A percentile compares a stretch with the other conserved stretches of the same genome.
phyloP scores from a whole-genome alignment of 208 protist species.

The Sergeia podlipaevii region DNA sequence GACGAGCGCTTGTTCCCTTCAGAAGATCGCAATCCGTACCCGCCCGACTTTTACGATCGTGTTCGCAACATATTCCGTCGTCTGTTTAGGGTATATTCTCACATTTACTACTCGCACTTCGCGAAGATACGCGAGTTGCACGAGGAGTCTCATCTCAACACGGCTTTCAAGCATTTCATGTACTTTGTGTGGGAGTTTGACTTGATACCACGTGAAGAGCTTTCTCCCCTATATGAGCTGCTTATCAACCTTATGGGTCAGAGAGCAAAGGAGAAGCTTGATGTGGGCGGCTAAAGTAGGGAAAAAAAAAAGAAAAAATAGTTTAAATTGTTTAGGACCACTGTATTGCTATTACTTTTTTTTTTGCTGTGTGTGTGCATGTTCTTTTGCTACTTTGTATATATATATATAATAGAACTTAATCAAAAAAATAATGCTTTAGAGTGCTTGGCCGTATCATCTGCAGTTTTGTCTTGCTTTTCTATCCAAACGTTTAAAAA shows the following conservation, averaged over 20 bases:
- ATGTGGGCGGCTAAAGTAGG: slow-evolving; percentile 1
- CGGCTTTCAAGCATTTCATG: slow-evolving; percentile 94
- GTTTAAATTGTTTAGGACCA: no score
- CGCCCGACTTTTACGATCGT: slow-evolving; percentile 74
- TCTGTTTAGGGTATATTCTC: slow-evolving; percentile 98
- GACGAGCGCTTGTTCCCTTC: slow-evolving; percentile 97
- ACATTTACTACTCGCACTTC: slow-evolving; percentile 99
- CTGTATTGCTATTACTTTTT: neutral
- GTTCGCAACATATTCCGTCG: slow-evolving; percentile 97
- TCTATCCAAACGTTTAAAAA: no score
- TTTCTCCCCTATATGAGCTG: slow-evolving; percentile 74
- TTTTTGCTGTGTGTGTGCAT: slow-evolving; percentile 5
- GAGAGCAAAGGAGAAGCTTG: slow-evolving; percentile 66
- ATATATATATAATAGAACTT: slow-evolving; percentile 5
- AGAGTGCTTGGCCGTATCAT: no score
- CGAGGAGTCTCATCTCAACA: slow-evolving; percentile 98
- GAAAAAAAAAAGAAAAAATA: slow-evolving; percentile 5
- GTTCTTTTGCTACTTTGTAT: slow-evolving; percentile 3
- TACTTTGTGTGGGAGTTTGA: slow-evolving; percentile 91
- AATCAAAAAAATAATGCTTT: no score
- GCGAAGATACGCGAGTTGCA: slow-evolving; percentile 92
- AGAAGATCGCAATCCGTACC: slow-evolving; percentile 87
- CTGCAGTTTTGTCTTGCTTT: no score
- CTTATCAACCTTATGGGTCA: slow-evolving; percentile 86
- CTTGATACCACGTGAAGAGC: slow-evolving; percentile 73